Conservation (phyloP, 164 flowering plant genomes). For the Saururus chinensis region DNA sequence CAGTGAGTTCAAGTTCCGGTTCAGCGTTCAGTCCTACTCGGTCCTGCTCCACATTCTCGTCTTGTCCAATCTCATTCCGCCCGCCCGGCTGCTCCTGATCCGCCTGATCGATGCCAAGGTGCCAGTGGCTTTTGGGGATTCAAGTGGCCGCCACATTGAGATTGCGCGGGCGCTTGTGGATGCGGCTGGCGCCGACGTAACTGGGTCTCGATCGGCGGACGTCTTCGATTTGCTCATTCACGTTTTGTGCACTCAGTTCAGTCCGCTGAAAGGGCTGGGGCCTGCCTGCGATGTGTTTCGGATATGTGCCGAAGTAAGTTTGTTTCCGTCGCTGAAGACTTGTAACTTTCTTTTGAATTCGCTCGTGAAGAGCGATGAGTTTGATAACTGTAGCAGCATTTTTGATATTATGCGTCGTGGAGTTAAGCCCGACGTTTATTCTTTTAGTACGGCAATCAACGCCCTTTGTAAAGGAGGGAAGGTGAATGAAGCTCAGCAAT, state of each 20-base stretch:
- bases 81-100: slow-evolving; percentile 54
- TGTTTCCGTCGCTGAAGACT: slow-evolving; percentile 52
- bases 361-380: slow-evolving; percentile 43
- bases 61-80: slow-evolving; percentile 17
- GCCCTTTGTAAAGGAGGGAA: slow-evolving; percentile 48
- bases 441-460: slow-evolving; percentile 48
- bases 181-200: slow-evolving; percentile 2
- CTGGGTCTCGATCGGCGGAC: background rate
- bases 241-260: slow-evolving; percentile 48
- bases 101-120: slow-evolving; percentile 59
- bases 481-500: slow-evolving; percentile 35
- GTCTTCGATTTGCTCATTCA: slow-evolving; percentile 51
- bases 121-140: slow-evolving; percentile 18
- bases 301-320: slow-evolving; percentile 21
- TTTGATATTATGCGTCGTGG: slow-evolving; percentile 27
- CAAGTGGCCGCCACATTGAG: slow-evolving; percentile 23
- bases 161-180: slow-evolving; percentile 20
- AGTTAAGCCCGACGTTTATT: slow-evolving; percentile 40
- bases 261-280: slow-evolving; percentile 12
- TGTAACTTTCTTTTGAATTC: slow-evolving; percentile 49
- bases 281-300: slow-evolving; percentile 42
- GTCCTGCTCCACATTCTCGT: slow-evolving; percentile 43
- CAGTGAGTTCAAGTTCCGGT: slow-evolving; percentile 21
- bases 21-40: slow-evolving; percentile 53
- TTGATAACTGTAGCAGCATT: slow-evolving; percentile 28